Evolutionary conservation across 2,329 filamentous ascomycete genomes (phyloP).

Genomic region (Dactylonectria estremocensis): DNA sequence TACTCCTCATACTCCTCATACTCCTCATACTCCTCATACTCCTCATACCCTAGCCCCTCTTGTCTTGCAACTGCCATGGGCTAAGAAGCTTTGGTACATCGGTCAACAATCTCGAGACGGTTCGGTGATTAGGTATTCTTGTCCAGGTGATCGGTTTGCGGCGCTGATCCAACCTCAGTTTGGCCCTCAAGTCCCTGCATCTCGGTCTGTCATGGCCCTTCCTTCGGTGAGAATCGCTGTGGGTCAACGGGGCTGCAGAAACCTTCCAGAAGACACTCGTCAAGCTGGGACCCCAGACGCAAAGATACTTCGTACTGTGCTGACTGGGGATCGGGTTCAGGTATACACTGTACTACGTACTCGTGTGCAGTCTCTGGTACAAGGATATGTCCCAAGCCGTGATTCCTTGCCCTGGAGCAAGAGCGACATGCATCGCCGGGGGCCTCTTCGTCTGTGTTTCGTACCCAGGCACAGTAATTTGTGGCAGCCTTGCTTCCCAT

Average conservation of each 20-base stretch:
- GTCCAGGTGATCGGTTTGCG: conserved; percentile 17
- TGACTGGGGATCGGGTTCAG: background rate
- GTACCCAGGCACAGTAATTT: conserved; percentile 35
- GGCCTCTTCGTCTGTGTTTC: conserved; percentile 37
- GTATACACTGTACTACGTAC: conserved; percentile 36
- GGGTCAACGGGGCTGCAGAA: conserved; percentile 46
- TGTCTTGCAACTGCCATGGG: background rate
- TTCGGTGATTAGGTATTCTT: background rate
- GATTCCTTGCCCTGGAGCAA: conserved; percentile 23
- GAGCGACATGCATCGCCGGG: conserved; percentile 27
- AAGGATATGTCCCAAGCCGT: conserved; percentile 25
- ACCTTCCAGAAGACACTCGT: conserved; percentile 49
- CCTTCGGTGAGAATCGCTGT: conserved; percentile 39
- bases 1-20: background rate
- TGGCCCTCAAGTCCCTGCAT: conserved; percentile 25
- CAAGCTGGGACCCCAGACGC: conserved; percentile 33
- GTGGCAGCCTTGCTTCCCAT: conserved; percentile 36
- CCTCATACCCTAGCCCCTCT: background rate
- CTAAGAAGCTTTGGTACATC: conserved; percentile 8
- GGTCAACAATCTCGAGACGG: conserved; percentile 6
- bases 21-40: background rate
- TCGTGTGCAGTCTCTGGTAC: conserved; percentile 15
- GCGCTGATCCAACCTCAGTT: conserved; percentile 24
- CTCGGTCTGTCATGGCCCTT: conserved; percentile 37
- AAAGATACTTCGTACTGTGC: conserved; percentile 37